Conservation (phyloP, 345 rosid genomes). For the Clarkia xantiana region DNA sequence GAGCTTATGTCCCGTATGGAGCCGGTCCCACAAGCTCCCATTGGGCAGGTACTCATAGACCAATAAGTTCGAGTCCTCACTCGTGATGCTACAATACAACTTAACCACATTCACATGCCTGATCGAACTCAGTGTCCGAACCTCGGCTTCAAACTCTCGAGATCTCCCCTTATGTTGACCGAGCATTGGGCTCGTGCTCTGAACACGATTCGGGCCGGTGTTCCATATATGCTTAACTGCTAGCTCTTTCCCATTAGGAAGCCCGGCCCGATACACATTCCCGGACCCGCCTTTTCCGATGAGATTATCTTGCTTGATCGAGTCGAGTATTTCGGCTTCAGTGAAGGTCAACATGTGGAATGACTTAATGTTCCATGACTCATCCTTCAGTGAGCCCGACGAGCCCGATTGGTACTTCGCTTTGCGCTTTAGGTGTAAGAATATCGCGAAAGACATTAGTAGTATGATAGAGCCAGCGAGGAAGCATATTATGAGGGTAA, state of each 20-base stretch:
- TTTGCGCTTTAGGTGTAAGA: slow-evolving; percentile 36
- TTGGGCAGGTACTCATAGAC: slow-evolving; percentile 90
- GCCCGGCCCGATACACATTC: slow-evolving; percentile 57
- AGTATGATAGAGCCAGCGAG: slow-evolving; percentile 31
- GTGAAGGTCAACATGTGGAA: slow-evolving; percentile 55
- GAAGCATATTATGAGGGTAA: slow-evolving; percentile 35
- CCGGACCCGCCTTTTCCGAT: slow-evolving; percentile 92
- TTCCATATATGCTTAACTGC: slow-evolving; percentile 80
- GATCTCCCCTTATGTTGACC: slow-evolving; percentile 24
- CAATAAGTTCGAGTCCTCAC: slow-evolving; percentile 78
- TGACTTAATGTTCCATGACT: slow-evolving; percentile 71
- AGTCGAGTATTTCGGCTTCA: slow-evolving; percentile 74
- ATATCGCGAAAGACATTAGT: slow-evolving; percentile 37
- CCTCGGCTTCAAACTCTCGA: slow-evolving; percentile 73
- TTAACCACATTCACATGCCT: slow-evolving; percentile 90
- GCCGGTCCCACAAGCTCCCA: slow-evolving; percentile 83
- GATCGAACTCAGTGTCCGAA: slow-evolving; percentile 73
- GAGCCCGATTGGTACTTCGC: slow-evolving; percentile 36
- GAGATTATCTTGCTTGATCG: slow-evolving; percentile 71
- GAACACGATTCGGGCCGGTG: slow-evolving; percentile 21
- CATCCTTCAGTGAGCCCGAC: slow-evolving; percentile 40
- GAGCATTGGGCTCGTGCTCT: slow-evolving; percentile 55
- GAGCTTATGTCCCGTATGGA: slow-evolving; percentile 44
- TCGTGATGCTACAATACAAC: slow-evolving; percentile 78
- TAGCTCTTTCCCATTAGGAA: slow-evolving; percentile 54